Evolutionary conservation across 73 alveolate genomes (phyloP), one percentile per base, ranked within the genome.

Genomic region (Paramecium tetraurelia): DNA sequence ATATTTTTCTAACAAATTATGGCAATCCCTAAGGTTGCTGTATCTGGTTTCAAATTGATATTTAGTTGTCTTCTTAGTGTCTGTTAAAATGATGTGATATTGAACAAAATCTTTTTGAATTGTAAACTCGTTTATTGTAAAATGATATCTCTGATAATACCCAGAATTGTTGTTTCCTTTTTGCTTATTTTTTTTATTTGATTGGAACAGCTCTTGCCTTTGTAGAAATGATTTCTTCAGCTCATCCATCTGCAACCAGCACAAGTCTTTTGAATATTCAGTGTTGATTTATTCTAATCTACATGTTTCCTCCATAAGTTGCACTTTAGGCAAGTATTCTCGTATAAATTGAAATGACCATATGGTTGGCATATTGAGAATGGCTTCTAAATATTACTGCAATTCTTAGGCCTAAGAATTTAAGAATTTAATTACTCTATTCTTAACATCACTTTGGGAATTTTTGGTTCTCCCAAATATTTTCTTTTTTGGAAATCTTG

Each of bases 241-340:
- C 20, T 75, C 87, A 75, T 75, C 87, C 87, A 75, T 75, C n/a
- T 75, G 40, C 38, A 29, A 38, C 87, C 87, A 75, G 10, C 68
- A 75, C 5, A 75, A 16, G n/a, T 33, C 87, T 20, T 75, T 75
- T 3, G 87, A 75, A 38, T 75, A 75, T 41, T 75, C 63, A 21
- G 36, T 9, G 6, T 38, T 59, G 12, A 21, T 33, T 75, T 41
- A 31, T 22, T 31, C 50, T 27, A 63, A 63, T 14, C 24, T 3
- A 20, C 38, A 29, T 36, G 59, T 21, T 24, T 38, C 59, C 9
- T 35, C 58, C 2, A 12, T 0, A 11, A 7, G 9, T 38, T 38
- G 11, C 6, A 18, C 16, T 24, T 35, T 16, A 16, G 87, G 87
- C n/a, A 75, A 41, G 38, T 4, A 35, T n/a, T 75, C 87, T 41